phyloP scores from a whole-genome alignment of 495 filamentous ascomycete species.

The Hypoxylon lienhwacheense region DNA sequence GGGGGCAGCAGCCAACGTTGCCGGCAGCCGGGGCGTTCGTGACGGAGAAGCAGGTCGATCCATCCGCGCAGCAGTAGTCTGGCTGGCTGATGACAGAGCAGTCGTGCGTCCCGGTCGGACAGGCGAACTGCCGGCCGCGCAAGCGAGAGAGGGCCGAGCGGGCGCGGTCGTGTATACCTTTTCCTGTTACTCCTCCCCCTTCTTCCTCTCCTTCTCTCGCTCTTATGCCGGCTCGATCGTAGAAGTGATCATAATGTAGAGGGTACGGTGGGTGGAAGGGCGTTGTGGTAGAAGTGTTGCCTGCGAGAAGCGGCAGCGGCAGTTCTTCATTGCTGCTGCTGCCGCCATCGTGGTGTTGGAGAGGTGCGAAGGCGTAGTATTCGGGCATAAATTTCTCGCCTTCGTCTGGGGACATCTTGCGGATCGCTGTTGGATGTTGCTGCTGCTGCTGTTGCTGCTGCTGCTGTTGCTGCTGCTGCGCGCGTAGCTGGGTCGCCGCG shows the following conservation, averaged over 20 bases:
- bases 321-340: constrained; percentile 26
- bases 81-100: constrained; percentile 72
- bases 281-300: constrained; percentile 38
- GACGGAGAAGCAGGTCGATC: constrained; percentile 61
- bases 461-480: constrained; percentile 32
- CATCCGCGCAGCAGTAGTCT: constrained; percentile 73
- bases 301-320: constrained; percentile 22
- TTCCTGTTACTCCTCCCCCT: not conserved
- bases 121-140: constrained; percentile 64
- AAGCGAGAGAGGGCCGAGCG: constrained; percentile 44
- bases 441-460: constrained; percentile 23
- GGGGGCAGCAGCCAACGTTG: constrained; percentile 83
- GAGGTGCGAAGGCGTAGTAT: constrained; percentile 55
- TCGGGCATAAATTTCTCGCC: constrained; percentile 81
- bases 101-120: constrained; percentile 66
- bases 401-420: constrained; percentile 80
- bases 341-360: constrained; percentile 20
- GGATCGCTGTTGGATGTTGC: constrained; percentile 50
- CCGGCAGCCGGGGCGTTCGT: constrained; percentile 73
- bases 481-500: constrained; percentile 37
- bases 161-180: constrained; percentile 38
- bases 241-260: constrained; percentile 31
- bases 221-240: not conserved
- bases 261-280: constrained; percentile 45
- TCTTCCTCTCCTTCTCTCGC: not conserved